Base-by-base conservation (phyloP, 1,284 basidiomycete genomes). In the Rhodotorula sp. region DNA sequence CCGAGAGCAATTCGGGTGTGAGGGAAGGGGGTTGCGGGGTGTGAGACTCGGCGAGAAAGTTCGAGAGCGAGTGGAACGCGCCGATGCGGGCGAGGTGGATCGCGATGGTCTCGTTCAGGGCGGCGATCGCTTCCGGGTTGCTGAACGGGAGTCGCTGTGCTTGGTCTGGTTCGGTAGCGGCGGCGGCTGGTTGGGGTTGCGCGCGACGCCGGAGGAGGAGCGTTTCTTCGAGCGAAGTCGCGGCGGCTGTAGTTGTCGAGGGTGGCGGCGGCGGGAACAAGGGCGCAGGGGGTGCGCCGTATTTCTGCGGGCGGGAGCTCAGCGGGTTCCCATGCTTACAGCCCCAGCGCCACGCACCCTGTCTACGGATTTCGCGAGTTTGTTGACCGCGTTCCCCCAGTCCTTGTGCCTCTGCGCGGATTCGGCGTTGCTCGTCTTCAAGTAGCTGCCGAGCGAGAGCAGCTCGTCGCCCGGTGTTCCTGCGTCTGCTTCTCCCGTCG, bases 391-490 rank as follows among this genome's bases (percentile, higher is more conserved):
- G 34, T 85, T 86, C 79, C 94, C 92, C 65, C 93, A 86, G 76
- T 92, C 92, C 81, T 94, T 96, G 84, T 94, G 88, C 2, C 89
- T 86, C 61, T 93, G 91, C 73, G 93, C 92, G 0, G 93, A 84
- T 68, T 68, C 63, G 1, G 34, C 58, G 49, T 70, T 68, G 8
- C 58, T 51, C 21, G 65, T 64, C 67, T 71, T 76, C 51, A 73
- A 52, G 39, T 63, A 71, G 8, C 34, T 49, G 6, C 58, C 61
- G 48, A 76, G 56, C 14, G 69, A 65, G 34, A 76, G 43, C 26
- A 76, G 46, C 6, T 65, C 49, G 43, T 68, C 71, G 0, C 59
- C 68, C 0, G 49, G 23, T 5, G 60, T 20, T 34, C 34, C 34
- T 34, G 34, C 34, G 34, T 34, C 34, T n/a, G n/a, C n/a, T n/a